These are phyloP conservation scores for Trapa incisa DNA, from an alignment of 345 rosid species.

Conservation along the genomic window DNA sequence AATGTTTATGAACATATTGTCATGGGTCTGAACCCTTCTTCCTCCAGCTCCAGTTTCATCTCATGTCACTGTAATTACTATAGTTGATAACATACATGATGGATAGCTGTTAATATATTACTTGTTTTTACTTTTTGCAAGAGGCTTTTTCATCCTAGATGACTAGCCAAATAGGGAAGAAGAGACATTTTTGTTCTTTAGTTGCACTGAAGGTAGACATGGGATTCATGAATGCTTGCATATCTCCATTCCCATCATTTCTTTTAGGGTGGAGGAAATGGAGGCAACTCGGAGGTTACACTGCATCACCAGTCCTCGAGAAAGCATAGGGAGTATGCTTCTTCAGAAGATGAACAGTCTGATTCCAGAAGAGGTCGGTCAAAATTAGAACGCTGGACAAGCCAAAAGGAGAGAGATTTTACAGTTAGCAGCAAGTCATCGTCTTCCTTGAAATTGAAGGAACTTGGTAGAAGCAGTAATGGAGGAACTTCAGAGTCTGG, in stretches of 20 bases:
- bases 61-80: too few relatives aligned
- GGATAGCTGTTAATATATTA: too few relatives aligned
- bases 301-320: conserved; percentile 35
- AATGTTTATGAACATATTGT: background rate
- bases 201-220: background rate
- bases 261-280: conserved; percentile 47
- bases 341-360: conserved; percentile 68
- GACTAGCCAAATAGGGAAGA: background rate
- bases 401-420: conserved; percentile 82
- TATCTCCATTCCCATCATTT: conserved; percentile 21
- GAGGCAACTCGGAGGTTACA: conserved; percentile 27
- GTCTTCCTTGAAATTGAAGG: conserved; percentile 51
- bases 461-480: conserved; percentile 33
- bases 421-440: conserved; percentile 40
- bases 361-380: conserved; percentile 77
- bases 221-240: conserved; percentile 10
- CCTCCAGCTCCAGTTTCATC: background rate
- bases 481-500: conserved; percentile 28
- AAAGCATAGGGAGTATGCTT: conserved; percentile 46
- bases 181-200: conserved; percentile 4
- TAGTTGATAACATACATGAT: too few relatives aligned
- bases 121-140: background rate
- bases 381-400: conserved; percentile 87
- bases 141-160: background rate
- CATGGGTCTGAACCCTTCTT: background rate